Percentiles rank a stretch among this genome's conserved stretches.
These are phyloP conservation scores for Penicillium soppii DNA, from an alignment of 495 filamentous ascomycete genomes.

Conservation along the genomic window DNA sequence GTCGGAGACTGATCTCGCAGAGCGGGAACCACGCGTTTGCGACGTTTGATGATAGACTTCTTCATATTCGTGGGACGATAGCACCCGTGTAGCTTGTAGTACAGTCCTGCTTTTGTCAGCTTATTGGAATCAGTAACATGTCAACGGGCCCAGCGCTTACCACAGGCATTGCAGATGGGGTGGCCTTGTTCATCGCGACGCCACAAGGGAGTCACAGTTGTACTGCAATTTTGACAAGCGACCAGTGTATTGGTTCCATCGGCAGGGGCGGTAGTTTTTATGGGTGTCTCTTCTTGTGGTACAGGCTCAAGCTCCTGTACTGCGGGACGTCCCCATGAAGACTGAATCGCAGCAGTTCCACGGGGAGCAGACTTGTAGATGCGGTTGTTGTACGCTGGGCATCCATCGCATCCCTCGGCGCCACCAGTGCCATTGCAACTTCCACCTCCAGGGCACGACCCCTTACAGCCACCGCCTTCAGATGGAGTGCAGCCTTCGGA, in stretches of 20 bases:
- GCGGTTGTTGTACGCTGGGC: conserved; percentile 95
- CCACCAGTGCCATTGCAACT: conserved; percentile 96
- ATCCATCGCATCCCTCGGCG: conserved; percentile 93
- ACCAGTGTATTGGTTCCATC: conserved; percentile 73
- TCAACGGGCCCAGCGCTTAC: conserved; percentile 52
- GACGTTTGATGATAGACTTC: conserved; percentile 91
- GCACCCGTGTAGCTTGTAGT: conserved; percentile 92
- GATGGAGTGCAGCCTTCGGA: conserved; percentile 21
- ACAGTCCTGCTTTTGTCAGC: conserved; percentile 66
- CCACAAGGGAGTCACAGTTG: conserved; percentile 96
- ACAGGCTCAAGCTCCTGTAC: conserved; percentile 22
- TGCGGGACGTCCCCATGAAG: conserved; percentile 33
- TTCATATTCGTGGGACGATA: conserved; percentile 96
- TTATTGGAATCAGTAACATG: conserved; percentile 4
- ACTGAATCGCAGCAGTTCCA: conserved; percentile 28
- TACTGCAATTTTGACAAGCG: conserved; percentile 96
- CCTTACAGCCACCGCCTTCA: conserved; percentile 51
- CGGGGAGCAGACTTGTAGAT: conserved; percentile 73
- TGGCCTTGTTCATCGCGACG: conserved; percentile 91
- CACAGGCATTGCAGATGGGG: conserved; percentile 98
- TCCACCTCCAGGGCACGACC: conserved; percentile 94
- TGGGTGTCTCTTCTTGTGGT: conserved; percentile 19
- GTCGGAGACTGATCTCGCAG: conserved; percentile 54
- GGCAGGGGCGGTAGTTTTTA: conserved; percentile 18
- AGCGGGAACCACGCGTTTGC: conserved; percentile 92